Percentiles rank a stretch among this genome's conserved stretches.
These are phyloP conservation scores for Kalmusia sp. DNA, from an alignment of 2,329 filamentous ascomycete genomes.

Conservation along the genomic window DNA sequence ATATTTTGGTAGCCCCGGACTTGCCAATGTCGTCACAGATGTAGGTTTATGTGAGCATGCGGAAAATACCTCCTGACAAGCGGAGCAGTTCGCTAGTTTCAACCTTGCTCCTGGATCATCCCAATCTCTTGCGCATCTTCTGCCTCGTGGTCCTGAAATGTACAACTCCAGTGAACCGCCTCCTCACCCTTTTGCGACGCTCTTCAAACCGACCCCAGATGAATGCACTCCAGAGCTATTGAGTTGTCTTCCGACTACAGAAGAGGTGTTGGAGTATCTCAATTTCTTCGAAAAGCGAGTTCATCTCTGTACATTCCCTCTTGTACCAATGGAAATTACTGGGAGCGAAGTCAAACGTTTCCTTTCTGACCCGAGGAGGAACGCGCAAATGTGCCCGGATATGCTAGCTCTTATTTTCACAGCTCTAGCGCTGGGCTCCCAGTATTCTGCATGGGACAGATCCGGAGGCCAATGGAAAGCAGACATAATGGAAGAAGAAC, in stretches of 20 bases:
- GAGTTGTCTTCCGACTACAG: conserved; percentile 46
- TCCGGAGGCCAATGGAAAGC: conserved; percentile 48
- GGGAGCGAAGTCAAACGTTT: conserved; percentile 55
- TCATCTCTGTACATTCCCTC: conserved; percentile 54
- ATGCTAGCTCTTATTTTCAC: conserved; percentile 58
- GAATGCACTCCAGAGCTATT: conserved; percentile 46
- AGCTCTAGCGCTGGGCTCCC: conserved; percentile 54
- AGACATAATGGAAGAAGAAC: conserved; percentile 45
- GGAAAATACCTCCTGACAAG: conserved; percentile 23
- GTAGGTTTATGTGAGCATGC: conserved; percentile 32
- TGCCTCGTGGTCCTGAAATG: conserved; percentile 52
- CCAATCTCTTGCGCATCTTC: conserved; percentile 52
- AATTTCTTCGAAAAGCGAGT: conserved; percentile 52
- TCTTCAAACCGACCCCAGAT: conserved; percentile 47
- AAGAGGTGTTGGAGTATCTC: conserved; percentile 50
- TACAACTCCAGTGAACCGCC: conserved; percentile 46
- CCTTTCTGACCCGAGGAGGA: conserved; percentile 49
- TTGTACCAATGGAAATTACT: conserved; percentile 53
- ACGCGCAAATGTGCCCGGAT: conserved; percentile 54
- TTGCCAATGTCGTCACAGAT: conserved; percentile 56
- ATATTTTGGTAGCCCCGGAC: conserved; percentile 59
- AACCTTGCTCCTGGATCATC: conserved; percentile 39
- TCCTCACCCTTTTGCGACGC: conserved; percentile 54
- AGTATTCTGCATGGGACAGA: conserved; percentile 54
- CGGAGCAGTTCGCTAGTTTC: conserved; percentile 51